phyloP scores from a whole-genome alignment of 495 filamentous ascomycete genomes.

The Penicillium subrubescens region DNA sequence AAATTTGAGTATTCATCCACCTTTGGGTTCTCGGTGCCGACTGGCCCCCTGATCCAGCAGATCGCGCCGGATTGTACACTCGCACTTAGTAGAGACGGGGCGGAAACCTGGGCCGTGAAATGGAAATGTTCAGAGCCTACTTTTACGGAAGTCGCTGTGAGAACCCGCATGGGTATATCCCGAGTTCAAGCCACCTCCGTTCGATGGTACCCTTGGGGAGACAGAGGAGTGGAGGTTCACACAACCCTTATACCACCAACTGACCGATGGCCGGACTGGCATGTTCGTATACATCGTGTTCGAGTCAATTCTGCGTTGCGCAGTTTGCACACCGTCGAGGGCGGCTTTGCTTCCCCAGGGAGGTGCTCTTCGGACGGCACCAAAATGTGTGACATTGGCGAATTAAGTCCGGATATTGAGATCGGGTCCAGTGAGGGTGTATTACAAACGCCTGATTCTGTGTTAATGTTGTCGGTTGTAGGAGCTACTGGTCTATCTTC shows the following conservation, averaged over 20 bases:
- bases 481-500: slow-evolving; percentile 8
- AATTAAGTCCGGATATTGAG: not conserved
- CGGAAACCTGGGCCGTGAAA: slow-evolving; percentile 19
- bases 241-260: slow-evolving; percentile 19
- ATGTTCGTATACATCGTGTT: slow-evolving; percentile 16
- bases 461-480: slow-evolving; percentile 9
- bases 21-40: slow-evolving; percentile 55
- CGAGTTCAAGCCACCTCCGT: not conserved
- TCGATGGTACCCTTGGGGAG: slow-evolving; percentile 18
- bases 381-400: not conserved
- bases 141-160: not conserved
- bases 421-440: slow-evolving; percentile 5
- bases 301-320: slow-evolving; percentile 5
- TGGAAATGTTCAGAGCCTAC: slow-evolving; percentile 16
- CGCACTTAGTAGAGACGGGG: slow-evolving; percentile 15
- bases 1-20: slow-evolving; percentile 68
- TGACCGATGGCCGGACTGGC: slow-evolving; percentile 20
- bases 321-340: slow-evolving; percentile 19
- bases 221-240: slow-evolving; percentile 7
- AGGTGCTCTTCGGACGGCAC: slow-evolving; percentile 8
- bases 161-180: not conserved
- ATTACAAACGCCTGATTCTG: not conserved
- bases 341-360: slow-evolving; percentile 17
- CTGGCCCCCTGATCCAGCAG: slow-evolving; percentile 13
- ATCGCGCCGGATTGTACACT: slow-evolving; percentile 18